Percentiles rank a stretch among this genome's conserved stretches.
These are phyloP conservation scores for Cucumis melo DNA, from an alignment of 306 rosid genomes.

Conservation along the genomic window DNA sequence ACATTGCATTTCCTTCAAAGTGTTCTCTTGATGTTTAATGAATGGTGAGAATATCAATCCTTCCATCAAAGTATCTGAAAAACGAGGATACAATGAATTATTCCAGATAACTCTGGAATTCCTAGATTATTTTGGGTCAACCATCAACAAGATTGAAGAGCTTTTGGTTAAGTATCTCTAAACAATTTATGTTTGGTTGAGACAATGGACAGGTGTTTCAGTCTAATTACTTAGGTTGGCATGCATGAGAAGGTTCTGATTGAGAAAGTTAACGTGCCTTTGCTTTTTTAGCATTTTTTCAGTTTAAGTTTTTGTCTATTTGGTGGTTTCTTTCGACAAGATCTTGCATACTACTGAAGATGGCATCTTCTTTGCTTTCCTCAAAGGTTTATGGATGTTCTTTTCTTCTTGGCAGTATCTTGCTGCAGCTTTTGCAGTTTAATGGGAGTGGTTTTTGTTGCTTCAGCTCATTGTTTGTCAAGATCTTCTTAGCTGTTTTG, in stretches of 20 bases:
- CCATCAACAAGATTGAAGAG: background rate
- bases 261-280: background rate
- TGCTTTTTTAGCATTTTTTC: background rate
- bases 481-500: background rate
- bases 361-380: background rate
- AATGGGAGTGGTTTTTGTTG: background rate
- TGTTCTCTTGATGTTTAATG: too few species aligned
- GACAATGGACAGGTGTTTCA: background rate
- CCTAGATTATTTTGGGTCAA: too few species aligned
- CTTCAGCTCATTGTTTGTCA: background rate
- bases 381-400: background rate
- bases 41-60: too few species aligned
- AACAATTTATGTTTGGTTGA: background rate
- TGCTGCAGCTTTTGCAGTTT: background rate
- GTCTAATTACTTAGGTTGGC: background rate
- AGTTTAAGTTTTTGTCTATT: background rate
- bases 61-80: too few species aligned
- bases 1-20: too few species aligned
- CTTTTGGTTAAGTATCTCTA: background rate
- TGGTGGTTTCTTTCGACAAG: background rate
- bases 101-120: too few species aligned
- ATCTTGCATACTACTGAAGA: background rate
- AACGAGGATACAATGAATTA: too few species aligned
- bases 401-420: background rate
- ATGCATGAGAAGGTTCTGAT: background rate